phyloP scores from a whole-genome alignment of 78 protist species.

The Pigoraptor vietnamica region DNA sequence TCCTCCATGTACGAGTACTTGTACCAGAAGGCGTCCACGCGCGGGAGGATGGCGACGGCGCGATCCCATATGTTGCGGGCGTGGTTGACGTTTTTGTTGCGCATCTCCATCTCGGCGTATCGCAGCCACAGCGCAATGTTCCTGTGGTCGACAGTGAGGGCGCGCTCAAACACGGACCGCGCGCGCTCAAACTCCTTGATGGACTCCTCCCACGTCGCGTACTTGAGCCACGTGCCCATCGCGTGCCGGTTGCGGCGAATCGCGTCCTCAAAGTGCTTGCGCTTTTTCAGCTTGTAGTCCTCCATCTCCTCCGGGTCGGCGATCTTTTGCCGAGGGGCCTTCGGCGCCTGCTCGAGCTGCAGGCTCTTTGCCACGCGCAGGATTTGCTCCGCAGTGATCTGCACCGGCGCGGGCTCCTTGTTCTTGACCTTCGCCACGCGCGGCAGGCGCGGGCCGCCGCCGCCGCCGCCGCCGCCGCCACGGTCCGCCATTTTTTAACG shows the following conservation, averaged over 20 bases:
- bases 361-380: constrained; percentile 84
- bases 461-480: neutral
- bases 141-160: constrained; percentile 63
- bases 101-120: constrained; percentile 98
- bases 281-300: constrained; percentile 57
- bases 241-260: constrained; percentile 8
- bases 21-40: constrained; percentile 87
- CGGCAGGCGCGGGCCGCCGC: neutral
- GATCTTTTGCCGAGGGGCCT: constrained; percentile 69
- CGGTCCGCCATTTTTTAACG: too few relatives aligned
- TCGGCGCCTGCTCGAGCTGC: neutral
- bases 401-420: constrained; percentile 89
- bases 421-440: constrained; percentile 36
- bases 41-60: constrained; percentile 89
- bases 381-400: constrained; percentile 99
- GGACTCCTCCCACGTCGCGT: constrained; percentile 93
- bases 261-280: constrained; percentile 68
- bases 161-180: constrained; percentile 91
- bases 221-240: constrained; percentile 55
- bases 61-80: constrained; percentile 97
- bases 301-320: constrained; percentile 90
- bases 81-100: constrained; percentile 65
- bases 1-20: constrained; percentile 92
- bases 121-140: constrained; percentile 62
- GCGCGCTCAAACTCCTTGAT: constrained; percentile 80